A percentile compares a stretch with the other conserved stretches of the same genome.
These are phyloP conservation scores for Aspergillus fumigatus DNA, from an alignment of 2,329 filamentous ascomycete genomes.

Conservation along the genomic window DNA sequence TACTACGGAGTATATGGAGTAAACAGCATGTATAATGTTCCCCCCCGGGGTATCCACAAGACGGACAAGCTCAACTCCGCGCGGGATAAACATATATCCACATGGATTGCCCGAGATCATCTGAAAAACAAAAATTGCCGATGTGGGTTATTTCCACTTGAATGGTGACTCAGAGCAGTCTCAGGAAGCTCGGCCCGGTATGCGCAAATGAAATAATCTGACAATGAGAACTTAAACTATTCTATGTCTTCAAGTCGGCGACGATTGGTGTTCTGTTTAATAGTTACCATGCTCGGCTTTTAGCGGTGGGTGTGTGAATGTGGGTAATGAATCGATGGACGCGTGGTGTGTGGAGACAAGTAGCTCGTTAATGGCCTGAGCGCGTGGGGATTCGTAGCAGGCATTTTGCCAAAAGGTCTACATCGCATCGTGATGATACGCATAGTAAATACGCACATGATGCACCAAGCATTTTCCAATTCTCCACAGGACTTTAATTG, in stretches of 20 bases:
- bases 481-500: not conserved
- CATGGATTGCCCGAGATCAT: not conserved
- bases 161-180: not conserved
- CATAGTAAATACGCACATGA: not conserved
- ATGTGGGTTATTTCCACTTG: too few species aligned
- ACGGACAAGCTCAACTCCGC: constrained; percentile 6
- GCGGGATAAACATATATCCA: constrained; percentile 17
- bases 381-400: not conserved
- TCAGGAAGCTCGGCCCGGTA: too few species aligned
- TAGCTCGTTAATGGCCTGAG: too few species aligned
- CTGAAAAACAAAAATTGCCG: too few species aligned
- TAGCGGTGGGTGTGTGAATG: not conserved
- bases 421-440: not conserved
- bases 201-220: not conserved
- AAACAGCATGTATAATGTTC: too few species aligned
- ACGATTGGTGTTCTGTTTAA: not conserved
- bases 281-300: not conserved
- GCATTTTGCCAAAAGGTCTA: not conserved
- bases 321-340: not conserved
- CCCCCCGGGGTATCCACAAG: not conserved
- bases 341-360: not conserved
- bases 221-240: not conserved
- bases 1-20: too few species aligned
- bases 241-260: not conserved
- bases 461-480: not conserved